Evolutionary conservation across 768 basidiomycete genomes (phyloP).

Genomic region (Leccinum rimulosum): DNA sequence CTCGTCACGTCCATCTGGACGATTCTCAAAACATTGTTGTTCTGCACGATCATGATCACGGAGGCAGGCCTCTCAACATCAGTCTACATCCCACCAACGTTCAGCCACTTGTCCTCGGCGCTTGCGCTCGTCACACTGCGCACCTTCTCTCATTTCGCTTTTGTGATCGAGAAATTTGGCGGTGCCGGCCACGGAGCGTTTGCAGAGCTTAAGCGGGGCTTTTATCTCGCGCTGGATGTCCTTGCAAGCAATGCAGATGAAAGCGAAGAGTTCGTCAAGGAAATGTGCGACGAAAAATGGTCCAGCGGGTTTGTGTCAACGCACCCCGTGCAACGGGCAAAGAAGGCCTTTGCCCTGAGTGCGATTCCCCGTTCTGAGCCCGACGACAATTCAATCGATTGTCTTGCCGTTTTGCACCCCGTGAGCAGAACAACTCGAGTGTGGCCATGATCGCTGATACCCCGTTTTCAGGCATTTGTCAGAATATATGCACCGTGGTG

Average conservation of each 20-base stretch:
- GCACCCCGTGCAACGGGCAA: constrained; percentile 33
- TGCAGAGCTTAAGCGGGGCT: constrained; percentile 66
- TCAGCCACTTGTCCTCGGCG: constrained; percentile 38
- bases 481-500: constrained; percentile 59
- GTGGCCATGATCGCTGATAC: constrained; percentile 4
- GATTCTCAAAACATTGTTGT: constrained; percentile 72
- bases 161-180: constrained; percentile 79
- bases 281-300: constrained; percentile 33
- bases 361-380: constrained; percentile 62
- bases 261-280: constrained; percentile 38
- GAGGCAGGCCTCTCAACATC: constrained; percentile 58
- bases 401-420: constrained; percentile 64
- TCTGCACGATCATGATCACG: constrained; percentile 65
- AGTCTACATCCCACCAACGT: constrained; percentile 47
- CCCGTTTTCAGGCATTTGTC: constrained; percentile 51
- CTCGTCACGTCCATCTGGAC: constrained; percentile 58
- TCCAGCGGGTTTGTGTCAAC: constrained; percentile 21
- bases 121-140: constrained; percentile 56
- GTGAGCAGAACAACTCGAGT: constrained; percentile 40
- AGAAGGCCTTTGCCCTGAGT: constrained; percentile 63
- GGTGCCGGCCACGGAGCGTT: constrained; percentile 58
- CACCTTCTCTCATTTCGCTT: constrained; percentile 65
- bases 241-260: constrained; percentile 43
- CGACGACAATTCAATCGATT: constrained; percentile 48
- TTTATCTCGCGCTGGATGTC: constrained; percentile 77